Evolutionary conservation across 208 protist species (phyloP).

Genomic region (Angomonas ambiguus): DNA sequence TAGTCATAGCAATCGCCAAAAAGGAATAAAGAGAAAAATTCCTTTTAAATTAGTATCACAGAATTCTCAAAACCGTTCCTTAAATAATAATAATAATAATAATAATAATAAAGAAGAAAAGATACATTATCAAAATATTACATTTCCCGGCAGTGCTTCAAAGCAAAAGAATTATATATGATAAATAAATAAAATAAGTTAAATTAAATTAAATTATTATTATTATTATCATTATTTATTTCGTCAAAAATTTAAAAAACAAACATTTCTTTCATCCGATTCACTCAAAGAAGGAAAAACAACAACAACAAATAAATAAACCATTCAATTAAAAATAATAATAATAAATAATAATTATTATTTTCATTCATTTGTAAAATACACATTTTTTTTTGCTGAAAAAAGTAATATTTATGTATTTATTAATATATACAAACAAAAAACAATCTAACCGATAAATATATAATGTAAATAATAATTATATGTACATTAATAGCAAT

Average conservation of each 20-base stretch:
- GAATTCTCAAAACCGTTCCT: not conserved
- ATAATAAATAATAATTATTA: not conserved
- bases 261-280: not conserved
- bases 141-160: too few species aligned
- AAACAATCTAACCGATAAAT: not conserved
- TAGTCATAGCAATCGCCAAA: too few species aligned
- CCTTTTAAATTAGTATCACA: not conserved
- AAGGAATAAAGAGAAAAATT: too few species aligned
- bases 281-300: too few species aligned
- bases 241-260: not conserved
- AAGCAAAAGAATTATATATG: too few species aligned
- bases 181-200: too few species aligned
- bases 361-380: not conserved
- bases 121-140: too few species aligned
- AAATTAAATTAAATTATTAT: too few species aligned
- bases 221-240: too few species aligned
- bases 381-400: not conserved
- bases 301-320: too few species aligned
- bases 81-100: constrained; percentile 4
- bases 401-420: not conserved
- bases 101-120: constrained; percentile 1
- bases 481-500: not conserved
- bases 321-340: not conserved
- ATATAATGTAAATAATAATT: not conserved
- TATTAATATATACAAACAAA: not conserved